Conservation (phyloP, 306 rosid species). For the Alnus rubra region DNA sequence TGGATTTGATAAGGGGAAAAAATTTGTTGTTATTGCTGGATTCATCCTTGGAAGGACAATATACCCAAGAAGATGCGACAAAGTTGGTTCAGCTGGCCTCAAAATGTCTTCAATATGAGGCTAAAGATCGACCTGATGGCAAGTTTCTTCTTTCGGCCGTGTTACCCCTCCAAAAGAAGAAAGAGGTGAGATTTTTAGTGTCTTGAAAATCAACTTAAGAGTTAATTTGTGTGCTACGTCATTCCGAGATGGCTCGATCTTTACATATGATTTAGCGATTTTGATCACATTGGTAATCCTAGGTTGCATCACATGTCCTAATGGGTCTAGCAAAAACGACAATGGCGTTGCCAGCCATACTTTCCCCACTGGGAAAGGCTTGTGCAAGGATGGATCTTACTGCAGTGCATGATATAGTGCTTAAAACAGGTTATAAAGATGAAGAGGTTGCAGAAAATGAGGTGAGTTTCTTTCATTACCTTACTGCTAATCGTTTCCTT, state of each 20-base stretch:
- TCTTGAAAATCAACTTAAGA: background rate
- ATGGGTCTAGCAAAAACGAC: conserved; percentile 68
- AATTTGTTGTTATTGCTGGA: conserved; percentile 80
- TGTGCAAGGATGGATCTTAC: conserved; percentile 88
- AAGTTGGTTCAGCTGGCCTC: conserved; percentile 90
- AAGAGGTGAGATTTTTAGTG: conserved; percentile 51
- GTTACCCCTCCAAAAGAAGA: conserved; percentile 76
- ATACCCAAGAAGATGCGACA: conserved; percentile 80
- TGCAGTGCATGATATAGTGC: conserved; percentile 79
- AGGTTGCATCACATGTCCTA: conserved; percentile 80
- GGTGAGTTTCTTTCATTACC: conserved; percentile 34
- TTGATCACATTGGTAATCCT: conserved; percentile 2
- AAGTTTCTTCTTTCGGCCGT: conserved; percentile 77
- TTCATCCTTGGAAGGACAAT: conserved; percentile 94
- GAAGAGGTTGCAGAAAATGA: conserved; percentile 98
- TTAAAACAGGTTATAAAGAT: conserved; percentile 86
- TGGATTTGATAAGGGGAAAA: conserved; percentile 86
- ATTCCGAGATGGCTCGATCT: background rate
- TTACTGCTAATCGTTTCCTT: background rate
- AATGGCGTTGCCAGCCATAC: conserved; percentile 71
- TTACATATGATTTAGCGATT: background rate
- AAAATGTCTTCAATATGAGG: conserved; percentile 89
- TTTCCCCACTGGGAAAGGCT: conserved; percentile 93
- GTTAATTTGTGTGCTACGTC: background rate
- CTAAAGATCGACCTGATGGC: conserved; percentile 86